Conservation (phyloP, 2,329 filamentous ascomycete genomes). For the Microdochium bolleyi region DNA sequence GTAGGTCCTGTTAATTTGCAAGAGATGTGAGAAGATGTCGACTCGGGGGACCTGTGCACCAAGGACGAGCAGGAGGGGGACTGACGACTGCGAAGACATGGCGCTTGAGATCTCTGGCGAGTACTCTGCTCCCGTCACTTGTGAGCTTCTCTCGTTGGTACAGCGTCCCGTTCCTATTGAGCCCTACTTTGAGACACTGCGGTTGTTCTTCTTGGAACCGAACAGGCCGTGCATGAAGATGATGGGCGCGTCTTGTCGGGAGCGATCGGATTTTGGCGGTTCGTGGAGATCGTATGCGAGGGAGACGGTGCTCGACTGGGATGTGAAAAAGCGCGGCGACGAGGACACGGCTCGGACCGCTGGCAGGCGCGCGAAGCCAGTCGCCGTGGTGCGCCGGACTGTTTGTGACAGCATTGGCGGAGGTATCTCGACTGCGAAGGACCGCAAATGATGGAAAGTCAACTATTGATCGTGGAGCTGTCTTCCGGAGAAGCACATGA, state of each 20-base stretch:
- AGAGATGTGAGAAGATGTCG: constrained; percentile 5
- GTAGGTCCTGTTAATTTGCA: constrained; percentile 59
- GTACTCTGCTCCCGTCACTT: constrained; percentile 41
- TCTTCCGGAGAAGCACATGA: not conserved
- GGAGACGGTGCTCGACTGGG: constrained; percentile 12
- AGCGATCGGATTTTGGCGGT: constrained; percentile 36
- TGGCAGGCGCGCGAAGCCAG: not conserved
- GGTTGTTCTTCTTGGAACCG: constrained; percentile 91
- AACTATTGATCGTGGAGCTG: not conserved
- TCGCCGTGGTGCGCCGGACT: not conserved
- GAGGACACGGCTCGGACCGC: not conserved
- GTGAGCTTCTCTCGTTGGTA: not conserved
- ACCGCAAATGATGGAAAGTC: not conserved
- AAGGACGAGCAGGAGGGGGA: constrained; percentile 2
- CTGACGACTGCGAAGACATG: constrained; percentile 75
- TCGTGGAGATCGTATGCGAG: constrained; percentile 62
- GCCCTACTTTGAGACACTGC: constrained; percentile 84
- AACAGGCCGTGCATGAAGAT: constrained; percentile 90
- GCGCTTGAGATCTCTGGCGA: constrained; percentile 73
- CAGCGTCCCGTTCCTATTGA: constrained; percentile 1
- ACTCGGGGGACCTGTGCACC: constrained; percentile 5
- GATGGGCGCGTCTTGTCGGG: constrained; percentile 51
- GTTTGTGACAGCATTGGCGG: not conserved
- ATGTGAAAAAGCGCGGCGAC: not conserved
- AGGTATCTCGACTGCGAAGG: not conserved